These are phyloP conservation scores for Vitis cinerea DNA, from an alignment of 164 flowering plant species.

Conservation along the genomic window DNA sequence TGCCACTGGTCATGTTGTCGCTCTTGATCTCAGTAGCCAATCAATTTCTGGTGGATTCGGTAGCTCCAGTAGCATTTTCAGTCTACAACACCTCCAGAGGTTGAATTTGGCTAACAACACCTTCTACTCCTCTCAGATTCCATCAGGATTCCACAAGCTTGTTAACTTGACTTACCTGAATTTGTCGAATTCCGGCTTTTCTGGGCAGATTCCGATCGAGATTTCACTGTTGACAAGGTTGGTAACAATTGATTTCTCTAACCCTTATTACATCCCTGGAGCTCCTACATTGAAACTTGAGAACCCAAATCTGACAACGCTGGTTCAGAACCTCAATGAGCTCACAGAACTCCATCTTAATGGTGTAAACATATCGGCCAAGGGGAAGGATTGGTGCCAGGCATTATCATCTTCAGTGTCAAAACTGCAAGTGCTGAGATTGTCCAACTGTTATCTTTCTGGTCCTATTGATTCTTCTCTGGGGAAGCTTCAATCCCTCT, in stretches of 20 bases:
- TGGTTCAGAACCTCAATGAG: constrained; percentile 27
- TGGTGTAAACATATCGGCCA: constrained; percentile 27
- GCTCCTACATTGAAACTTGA: constrained; percentile 18
- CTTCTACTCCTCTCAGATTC: constrained; percentile 25
- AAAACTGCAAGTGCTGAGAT: constrained; percentile 21
- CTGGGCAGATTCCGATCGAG: constrained; percentile 42
- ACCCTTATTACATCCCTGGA: not conserved
- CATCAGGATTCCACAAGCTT: not conserved
- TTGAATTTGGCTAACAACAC: constrained; percentile 38
- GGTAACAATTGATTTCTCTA: constrained; percentile 37
- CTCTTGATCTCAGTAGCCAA: constrained; percentile 27
- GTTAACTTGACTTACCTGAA: constrained; percentile 39
- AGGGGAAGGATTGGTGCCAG: constrained; percentile 31
- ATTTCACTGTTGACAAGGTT: constrained; percentile 29
- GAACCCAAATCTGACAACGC: constrained; percentile 24
- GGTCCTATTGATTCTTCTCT: no score
- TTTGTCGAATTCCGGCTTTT: constrained; percentile 46
- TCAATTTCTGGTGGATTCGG: constrained; percentile 24
- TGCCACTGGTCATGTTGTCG: constrained; percentile 25
- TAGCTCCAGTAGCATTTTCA: constrained; percentile 28
- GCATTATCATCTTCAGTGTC: constrained; percentile 34
- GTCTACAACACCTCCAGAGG: constrained; percentile 28
- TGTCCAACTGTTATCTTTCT: not conserved
- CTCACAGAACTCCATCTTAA: constrained; percentile 32
- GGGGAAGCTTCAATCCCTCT: no score